phyloP scores from a whole-genome alignment of 164 flowering plant species.

The Nymphaea thermarum region DNA sequence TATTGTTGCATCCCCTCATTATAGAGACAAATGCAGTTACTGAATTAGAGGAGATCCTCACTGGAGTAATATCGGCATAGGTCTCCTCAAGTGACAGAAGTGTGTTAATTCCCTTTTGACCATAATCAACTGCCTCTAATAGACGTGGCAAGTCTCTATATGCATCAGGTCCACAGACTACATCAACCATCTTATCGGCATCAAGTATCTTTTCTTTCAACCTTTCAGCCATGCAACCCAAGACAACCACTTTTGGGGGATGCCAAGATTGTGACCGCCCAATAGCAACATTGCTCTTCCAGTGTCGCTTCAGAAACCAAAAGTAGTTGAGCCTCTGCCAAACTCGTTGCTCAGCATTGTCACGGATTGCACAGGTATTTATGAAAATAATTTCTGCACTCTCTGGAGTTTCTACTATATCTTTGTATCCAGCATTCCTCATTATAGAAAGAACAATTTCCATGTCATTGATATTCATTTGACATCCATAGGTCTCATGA shows the following conservation, averaged over 20 bases:
- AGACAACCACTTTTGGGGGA: slow-evolving; percentile 90
- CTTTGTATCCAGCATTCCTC: slow-evolving; percentile 80
- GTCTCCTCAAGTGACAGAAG: slow-evolving; percentile 98
- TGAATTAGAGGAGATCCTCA: slow-evolving; percentile 73
- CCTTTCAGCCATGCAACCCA: slow-evolving; percentile 99
- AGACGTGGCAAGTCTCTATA: slow-evolving; percentile 87
- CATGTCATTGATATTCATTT: slow-evolving; percentile 97
- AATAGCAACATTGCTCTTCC: slow-evolving; percentile 73
- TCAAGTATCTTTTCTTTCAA: slow-evolving; percentile 91
- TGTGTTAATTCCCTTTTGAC: slow-evolving; percentile 95
- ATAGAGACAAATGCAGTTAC: slow-evolving; percentile 86
- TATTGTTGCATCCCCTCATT: slow-evolving; percentile 98
- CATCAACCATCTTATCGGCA: slow-evolving; percentile 99
- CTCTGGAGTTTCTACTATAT: slow-evolving; percentile 71
- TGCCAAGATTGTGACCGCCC: slow-evolving; percentile 76
- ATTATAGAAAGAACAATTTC: slow-evolving; percentile 91
- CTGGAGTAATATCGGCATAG: slow-evolving; percentile 93
- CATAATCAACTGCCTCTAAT: slow-evolving; percentile 83
- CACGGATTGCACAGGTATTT: slow-evolving; percentile 95
- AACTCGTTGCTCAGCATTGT: slow-evolving; percentile 94
- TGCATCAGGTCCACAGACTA: slow-evolving; percentile 98
- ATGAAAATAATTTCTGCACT: slow-evolving; percentile 92
- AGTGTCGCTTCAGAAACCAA: slow-evolving; percentile 94
- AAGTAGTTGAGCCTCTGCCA: slow-evolving; percentile 98
- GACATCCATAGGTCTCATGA: slow-evolving; percentile 98